Evolutionary conservation across 169 alveolate genomes (phyloP), one percentile per base, ranked within the genome.

Genomic region (Plasmodium adleri): DNA sequence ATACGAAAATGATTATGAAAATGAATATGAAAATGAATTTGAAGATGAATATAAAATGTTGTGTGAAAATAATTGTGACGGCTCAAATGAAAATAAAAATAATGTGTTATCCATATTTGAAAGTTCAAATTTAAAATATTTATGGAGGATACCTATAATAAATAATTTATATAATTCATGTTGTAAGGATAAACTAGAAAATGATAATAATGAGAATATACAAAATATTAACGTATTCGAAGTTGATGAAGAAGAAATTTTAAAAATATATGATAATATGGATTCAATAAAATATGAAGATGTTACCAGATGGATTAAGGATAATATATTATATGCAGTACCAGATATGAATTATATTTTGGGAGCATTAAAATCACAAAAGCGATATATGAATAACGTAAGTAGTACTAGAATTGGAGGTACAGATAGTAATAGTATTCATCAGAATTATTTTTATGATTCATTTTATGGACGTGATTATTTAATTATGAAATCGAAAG

Each of bases 391-490:
- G 47, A 39, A 39, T 39, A 39, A 39, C 9, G 7, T 39, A 39
- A 39, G 47, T 39, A 39, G 47, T 39, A 0, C 47, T 39, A 39
- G 47, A 39, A 9, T 39, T 39, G 47, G 47, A 39, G 47, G 47
- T 39, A 39, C 10, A 39, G 47, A 39, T 39, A 39, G 47, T 39
- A 39, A 39, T 39, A 39, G 47, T 39, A 39, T 39, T 39, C 47
- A 39, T 39, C 43, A 52, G 32, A 80, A 80, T 68, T 54, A 54
- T 72, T 80, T 80, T 54, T 80, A 80, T 60, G 52, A 68, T 54
- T 28, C 83, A 12, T 60, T 80, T 70, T 80, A 80, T 58, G 90
- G 90, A 58, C 54, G 59, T 68, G 83, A 80, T 58, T 80, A 80
- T 72, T 43, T 80, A 28, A n/a, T 80, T 12, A 63, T 67, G 49